These are phyloP conservation scores for Rhododendron mucronatum DNA, from an alignment of 148 eudicot species.

Conservation along the genomic window DNA sequence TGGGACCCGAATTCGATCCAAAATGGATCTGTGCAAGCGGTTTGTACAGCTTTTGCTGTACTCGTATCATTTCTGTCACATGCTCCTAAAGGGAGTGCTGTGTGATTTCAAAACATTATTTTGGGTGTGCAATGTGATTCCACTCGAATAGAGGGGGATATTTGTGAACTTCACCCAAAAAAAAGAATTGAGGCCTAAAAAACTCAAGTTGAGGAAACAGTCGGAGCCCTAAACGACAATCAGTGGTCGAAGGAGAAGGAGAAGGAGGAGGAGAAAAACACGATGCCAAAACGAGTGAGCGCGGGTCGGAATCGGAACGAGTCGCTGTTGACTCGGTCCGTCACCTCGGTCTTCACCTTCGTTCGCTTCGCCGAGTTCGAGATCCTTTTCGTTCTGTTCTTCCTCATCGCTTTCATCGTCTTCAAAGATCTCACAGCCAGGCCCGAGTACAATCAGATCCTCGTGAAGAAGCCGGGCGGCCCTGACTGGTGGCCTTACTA, in stretches of 20 bases:
- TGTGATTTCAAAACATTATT: background rate
- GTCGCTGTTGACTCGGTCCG: slow-evolving; percentile 48
- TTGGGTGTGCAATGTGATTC: background rate
- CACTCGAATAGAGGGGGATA: background rate
- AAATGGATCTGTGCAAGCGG: too few relatives aligned
- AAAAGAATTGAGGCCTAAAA: background rate
- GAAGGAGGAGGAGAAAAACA: background rate
- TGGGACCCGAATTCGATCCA: too few relatives aligned
- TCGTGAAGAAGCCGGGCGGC: slow-evolving; percentile 77
- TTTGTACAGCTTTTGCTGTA: too few relatives aligned
- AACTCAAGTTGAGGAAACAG: background rate
- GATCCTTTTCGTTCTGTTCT: slow-evolving; percentile 84
- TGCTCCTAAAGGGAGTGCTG: too few relatives aligned
- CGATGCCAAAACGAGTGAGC: background rate
- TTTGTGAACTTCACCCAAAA: background rate
- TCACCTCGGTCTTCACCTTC: slow-evolving; percentile 48
- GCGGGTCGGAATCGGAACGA: slow-evolving; percentile 13
- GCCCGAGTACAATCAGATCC: slow-evolving; percentile 77
- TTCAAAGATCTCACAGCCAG: slow-evolving; percentile 90
- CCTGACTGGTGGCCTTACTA: slow-evolving; percentile 65
- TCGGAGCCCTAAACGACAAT: background rate
- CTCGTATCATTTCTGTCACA: too few relatives aligned
- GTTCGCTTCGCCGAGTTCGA: slow-evolving; percentile 82
- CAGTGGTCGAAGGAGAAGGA: background rate
- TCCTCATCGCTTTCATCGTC: slow-evolving; percentile 63